Evolutionary conservation across 352 stramenopile genomes (phyloP).

Genomic region (Thraustochytrium striatum): DNA sequence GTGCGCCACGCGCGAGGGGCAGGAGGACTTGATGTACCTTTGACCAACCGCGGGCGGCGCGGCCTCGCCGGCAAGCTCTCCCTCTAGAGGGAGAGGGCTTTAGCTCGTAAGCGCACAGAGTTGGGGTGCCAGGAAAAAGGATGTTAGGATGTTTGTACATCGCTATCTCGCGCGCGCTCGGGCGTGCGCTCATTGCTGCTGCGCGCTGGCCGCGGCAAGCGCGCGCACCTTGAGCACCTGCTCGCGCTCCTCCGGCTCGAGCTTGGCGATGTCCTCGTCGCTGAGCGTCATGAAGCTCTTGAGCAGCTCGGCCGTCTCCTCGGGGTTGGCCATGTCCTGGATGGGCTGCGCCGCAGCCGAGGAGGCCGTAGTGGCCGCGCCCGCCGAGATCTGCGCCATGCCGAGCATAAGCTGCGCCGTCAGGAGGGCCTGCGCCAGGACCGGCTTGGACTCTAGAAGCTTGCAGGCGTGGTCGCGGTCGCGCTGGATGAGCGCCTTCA

Average conservation of each 20-base stretch:
- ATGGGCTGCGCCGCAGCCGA: neutral
- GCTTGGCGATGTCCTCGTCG: neutral
- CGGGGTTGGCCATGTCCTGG: neutral
- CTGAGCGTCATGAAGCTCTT: slow-evolving; percentile 14
- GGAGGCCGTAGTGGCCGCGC: neutral
- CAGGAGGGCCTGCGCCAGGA: slow-evolving; percentile 34
- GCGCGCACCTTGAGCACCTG: too few species aligned
- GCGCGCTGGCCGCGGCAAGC: too few species aligned
- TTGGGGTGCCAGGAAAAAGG: too few species aligned
- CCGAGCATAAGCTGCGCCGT: slow-evolving; percentile 41
- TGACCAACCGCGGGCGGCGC: too few species aligned
- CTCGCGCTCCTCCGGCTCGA: neutral
- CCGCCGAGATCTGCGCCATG: slow-evolving; percentile 15
- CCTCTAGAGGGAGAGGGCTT: too few species aligned
- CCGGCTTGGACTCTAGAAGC: slow-evolving; percentile 33
- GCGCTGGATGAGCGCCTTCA: slow-evolving; percentile 42
- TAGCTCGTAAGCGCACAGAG: too few species aligned
- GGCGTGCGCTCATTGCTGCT: too few species aligned
- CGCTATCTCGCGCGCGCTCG: too few species aligned
- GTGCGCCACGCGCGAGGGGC: too few species aligned
- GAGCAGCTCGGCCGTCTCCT: neutral
- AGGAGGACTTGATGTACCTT: too few species aligned
- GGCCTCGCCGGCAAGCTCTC: too few species aligned
- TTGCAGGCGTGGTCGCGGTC: slow-evolving; percentile 28
- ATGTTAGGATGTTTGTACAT: too few species aligned